Conservation (phyloP, 1,284 basidiomycete species). For the Wolfiporia cocos region DNA sequence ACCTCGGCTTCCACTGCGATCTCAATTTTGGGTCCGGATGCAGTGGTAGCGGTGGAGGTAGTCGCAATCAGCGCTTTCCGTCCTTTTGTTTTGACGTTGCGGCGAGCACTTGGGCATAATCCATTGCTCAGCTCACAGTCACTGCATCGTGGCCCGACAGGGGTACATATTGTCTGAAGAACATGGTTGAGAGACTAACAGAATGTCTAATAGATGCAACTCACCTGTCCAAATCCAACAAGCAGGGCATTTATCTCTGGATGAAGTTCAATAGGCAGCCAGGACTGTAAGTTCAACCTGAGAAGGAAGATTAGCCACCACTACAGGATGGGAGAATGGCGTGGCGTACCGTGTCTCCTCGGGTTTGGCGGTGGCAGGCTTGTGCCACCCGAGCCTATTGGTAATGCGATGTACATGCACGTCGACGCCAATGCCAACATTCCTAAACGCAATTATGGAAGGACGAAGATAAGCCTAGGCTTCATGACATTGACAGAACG, state of each 20-base stretch:
- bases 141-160: conserved; percentile 80
- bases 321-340: background rate
- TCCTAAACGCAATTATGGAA: conserved; percentile 37
- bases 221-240: conserved; percentile 90
- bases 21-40: conserved; percentile 31
- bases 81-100: conserved; percentile 18
- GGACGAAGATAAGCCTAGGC: background rate
- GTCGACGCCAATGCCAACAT: conserved; percentile 93
- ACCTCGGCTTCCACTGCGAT: conserved; percentile 28
- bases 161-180: conserved; percentile 69
- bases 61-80: conserved; percentile 8
- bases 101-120: conserved; percentile 60
- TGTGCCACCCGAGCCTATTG: conserved; percentile 90
- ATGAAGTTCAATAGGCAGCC: conserved; percentile 80
- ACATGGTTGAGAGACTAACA: background rate
- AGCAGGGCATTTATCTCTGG: conserved; percentile 83
- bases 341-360: conserved; percentile 73
- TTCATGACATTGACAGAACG: background rate
- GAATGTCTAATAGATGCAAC: conserved; percentile 7
- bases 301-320: background rate
- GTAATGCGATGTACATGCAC: conserved; percentile 95
- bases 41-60: background rate
- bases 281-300: conserved; percentile 84
- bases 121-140: conserved; percentile 57
- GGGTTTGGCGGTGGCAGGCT: conserved; percentile 75